Evolutionary conservation across 2,329 filamentous ascomycete genomes (phyloP).

Genomic region (Aspergillus sp.): DNA sequence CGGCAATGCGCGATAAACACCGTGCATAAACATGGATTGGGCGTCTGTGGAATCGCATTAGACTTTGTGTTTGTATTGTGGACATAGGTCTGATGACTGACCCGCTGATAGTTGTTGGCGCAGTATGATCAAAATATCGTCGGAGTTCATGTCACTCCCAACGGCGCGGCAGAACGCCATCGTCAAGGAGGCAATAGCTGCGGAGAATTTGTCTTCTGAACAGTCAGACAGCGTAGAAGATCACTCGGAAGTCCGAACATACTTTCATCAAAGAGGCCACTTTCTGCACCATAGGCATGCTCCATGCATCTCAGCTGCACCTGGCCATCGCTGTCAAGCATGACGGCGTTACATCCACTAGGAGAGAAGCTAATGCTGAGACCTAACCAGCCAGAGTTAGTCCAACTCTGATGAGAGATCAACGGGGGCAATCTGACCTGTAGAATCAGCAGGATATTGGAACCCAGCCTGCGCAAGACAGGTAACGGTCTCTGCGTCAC

Average conservation of each 20-base stretch:
- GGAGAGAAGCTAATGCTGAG: slow-evolving; percentile 43
- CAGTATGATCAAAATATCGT: slow-evolving; percentile 68
- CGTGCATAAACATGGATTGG: slow-evolving; percentile 60
- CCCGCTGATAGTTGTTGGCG: slow-evolving; percentile 50
- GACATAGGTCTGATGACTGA: slow-evolving; percentile 39
- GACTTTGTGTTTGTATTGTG: slow-evolving; percentile 14
- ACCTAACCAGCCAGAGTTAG: slow-evolving; percentile 23
- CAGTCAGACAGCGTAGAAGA: background rate
- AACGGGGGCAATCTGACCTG: slow-evolving; percentile 47
- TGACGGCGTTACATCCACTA: slow-evolving; percentile 39
- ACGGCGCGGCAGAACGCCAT: slow-evolving; percentile 50
- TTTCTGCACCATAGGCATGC: slow-evolving; percentile 38
- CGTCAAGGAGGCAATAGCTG: slow-evolving; percentile 61
- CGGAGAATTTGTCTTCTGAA: slow-evolving; percentile 40
- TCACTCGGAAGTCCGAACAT: slow-evolving; percentile 12
- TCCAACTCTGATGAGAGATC: background rate
- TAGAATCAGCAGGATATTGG: slow-evolving; percentile 62
- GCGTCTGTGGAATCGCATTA: slow-evolving; percentile 48
- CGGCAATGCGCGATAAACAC: slow-evolving; percentile 67
- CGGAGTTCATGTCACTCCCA: slow-evolving; percentile 53
- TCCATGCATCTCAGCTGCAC: slow-evolving; percentile 38
- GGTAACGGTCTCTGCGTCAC: slow-evolving; percentile 63
- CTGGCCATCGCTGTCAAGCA: slow-evolving; percentile 38
- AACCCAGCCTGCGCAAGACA: slow-evolving; percentile 77
- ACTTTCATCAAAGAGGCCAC: slow-evolving; percentile 38